These are phyloP conservation scores for Pyrrhoderma noxium DNA, from an alignment of 1,284 basidiomycete species.

Conservation along the genomic window DNA sequence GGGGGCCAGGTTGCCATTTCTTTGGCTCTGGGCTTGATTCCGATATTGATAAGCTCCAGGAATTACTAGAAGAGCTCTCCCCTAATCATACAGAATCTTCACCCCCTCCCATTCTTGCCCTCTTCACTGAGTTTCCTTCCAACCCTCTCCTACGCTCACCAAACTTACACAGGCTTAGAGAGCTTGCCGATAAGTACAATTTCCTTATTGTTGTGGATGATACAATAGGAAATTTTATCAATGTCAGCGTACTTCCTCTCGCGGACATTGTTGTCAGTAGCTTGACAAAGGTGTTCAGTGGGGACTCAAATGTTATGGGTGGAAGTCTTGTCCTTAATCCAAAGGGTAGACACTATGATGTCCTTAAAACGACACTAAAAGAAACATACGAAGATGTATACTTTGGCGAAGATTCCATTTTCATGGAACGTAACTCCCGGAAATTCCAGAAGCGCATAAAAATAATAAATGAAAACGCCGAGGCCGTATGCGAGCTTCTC, in stretches of 20 bases:
- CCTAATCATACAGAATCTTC: conserved; percentile 33
- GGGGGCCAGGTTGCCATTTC: conserved; percentile 94
- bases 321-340: conserved; percentile 91
- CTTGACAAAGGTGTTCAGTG: conserved; percentile 93
- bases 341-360: conserved; percentile 54
- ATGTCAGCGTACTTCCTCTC: conserved; percentile 86
- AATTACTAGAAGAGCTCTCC: conserved; percentile 46
- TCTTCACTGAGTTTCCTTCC: conserved; percentile 90
- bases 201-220: conserved; percentile 93
- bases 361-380: conserved; percentile 57
- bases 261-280: conserved; percentile 94
- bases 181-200: conserved; percentile 81
- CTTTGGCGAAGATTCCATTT: conserved; percentile 90
- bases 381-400: conserved; percentile 79
- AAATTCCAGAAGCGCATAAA: conserved; percentile 78
- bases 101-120: conserved; percentile 47
- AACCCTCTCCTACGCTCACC: conserved; percentile 89
- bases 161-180: conserved; percentile 71
- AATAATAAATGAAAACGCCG: conserved; percentile 79
- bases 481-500: conserved; percentile 78
- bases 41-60: conserved; percentile 72
- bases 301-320: conserved; percentile 95
- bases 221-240: conserved; percentile 94
- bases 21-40: conserved; percentile 74
- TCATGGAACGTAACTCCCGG: conserved; percentile 96